Evolutionary conservation across 2,329 filamentous ascomycete genomes (phyloP).

Genomic region (Sphaerulina musiva): DNA sequence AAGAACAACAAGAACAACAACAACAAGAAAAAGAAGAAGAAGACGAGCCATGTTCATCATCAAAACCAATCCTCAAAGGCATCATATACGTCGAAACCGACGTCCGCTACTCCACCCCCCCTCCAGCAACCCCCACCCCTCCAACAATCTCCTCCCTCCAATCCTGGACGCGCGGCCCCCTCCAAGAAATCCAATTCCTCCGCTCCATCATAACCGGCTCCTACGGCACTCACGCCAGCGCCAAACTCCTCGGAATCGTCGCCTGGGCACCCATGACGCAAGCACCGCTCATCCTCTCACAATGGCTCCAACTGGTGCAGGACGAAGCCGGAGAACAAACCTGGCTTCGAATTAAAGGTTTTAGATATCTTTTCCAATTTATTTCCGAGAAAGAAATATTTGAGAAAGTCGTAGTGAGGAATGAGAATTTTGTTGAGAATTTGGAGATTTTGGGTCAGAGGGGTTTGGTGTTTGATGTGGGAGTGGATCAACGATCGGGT

Average conservation of each 20-base stretch:
- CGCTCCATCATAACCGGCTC: constrained; percentile 58
- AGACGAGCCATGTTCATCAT: too few relatives aligned
- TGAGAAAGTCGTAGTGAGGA: too few relatives aligned
- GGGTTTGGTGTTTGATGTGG: constrained; percentile 69
- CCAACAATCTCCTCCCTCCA: constrained; percentile 23
- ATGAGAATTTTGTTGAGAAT: constrained; percentile 34
- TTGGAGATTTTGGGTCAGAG: constrained; percentile 53
- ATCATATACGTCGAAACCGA: constrained; percentile 83
- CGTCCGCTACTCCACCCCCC: constrained; percentile 40
- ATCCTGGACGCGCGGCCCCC: constrained; percentile 59
- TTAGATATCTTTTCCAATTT: constrained; percentile 71
- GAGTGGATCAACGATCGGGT: constrained; percentile 71
- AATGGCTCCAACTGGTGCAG: constrained; percentile 59
- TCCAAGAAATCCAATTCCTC: constrained; percentile 66
- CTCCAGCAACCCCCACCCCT: constrained; percentile 4
- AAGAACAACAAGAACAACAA: neutral
- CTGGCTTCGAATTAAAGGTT: constrained; percentile 67
- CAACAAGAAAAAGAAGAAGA: constrained; percentile 25
- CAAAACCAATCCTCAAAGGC: constrained; percentile 41
- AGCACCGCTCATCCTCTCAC: constrained; percentile 52
- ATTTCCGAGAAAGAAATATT: constrained; percentile 18
- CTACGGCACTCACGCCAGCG: constrained; percentile 38
- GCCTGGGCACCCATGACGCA: constrained; percentile 80
- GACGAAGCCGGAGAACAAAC: constrained; percentile 54
- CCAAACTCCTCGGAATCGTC: constrained; percentile 62